Evolutionary conservation across 768 basidiomycete species (phyloP), one percentile per base, ranked within the genome.

Genomic region (Tulasnella sp.): DNA sequence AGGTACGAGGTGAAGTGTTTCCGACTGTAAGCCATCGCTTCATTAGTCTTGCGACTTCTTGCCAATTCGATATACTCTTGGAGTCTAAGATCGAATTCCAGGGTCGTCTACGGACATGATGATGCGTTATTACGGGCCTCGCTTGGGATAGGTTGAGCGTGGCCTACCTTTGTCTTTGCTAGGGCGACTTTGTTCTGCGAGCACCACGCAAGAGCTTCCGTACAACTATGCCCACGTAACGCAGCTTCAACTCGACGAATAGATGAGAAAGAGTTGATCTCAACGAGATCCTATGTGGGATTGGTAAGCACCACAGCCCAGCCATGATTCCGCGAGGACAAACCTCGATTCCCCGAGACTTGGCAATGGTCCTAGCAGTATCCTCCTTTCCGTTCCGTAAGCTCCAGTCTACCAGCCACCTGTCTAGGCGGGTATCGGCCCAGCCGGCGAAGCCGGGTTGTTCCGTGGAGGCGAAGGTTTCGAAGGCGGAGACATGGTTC

Each of bases 11-110:
- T 85, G 6, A 99, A 88, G 83, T 98, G 88, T 85, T 94, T 97
- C 85, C 90, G 89, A 24, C 90, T 88, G 85, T 99, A 98, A 0
- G 90, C 87, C 81, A 99, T 95, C 12, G 98, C 98, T 77, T 94
- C 93, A 71, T 87, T 83, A 14, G 86, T 87, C 84, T 92, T 91
- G 46, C 90, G 85, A 4, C 88, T 86, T 46, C 98, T 88, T 44
- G 92, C 90, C 7, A 99, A 89, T 85, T 99, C 98, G 83, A 99
- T 96, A 84, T 93, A 98, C 85, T 98, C 96, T 85, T 99, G 98
- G 58, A 98, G 88, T 71, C 98, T 91, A 72, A 99, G 90, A 82
- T 96, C 94, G 85, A 99, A 99, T 87, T 99, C 98, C 68, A 99
- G 91, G 12, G 95, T 93, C 86, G 93, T 96, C 96, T 98, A 85